Evolutionary conservation across 106 monocot genomes (phyloP).

Genomic region (Ottelia alismoides): DNA sequence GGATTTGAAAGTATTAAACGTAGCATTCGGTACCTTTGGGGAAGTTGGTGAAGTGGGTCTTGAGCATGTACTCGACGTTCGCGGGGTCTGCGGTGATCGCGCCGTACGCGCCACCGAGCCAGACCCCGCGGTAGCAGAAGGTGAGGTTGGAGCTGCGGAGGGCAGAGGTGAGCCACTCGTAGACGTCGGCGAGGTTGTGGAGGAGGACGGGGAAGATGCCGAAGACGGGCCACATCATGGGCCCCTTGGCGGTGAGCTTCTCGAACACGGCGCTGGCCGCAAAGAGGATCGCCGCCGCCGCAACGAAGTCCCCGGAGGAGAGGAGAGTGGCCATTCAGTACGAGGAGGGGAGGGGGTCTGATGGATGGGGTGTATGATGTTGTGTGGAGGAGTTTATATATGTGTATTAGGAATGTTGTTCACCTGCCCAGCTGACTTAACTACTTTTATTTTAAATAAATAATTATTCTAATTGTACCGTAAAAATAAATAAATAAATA

Average conservation of each 20-base stretch:
- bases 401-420: too few relatives aligned
- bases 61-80: conserved; percentile 80
- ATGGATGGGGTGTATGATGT: too few relatives aligned
- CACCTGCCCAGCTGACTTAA: too few relatives aligned
- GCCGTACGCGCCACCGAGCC: conserved; percentile 44
- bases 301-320: conserved; percentile 19
- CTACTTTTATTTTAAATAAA: too few relatives aligned
- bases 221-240: conserved; percentile 71
- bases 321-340: neutral
- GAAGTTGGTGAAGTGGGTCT: conserved; percentile 67
- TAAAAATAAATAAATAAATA: too few relatives aligned
- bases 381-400: too few relatives aligned
- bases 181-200: conserved; percentile 27
- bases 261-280: conserved; percentile 21
- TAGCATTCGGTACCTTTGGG: conserved; percentile 43
- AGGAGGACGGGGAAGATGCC: conserved; percentile 54
- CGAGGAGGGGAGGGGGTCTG: too few relatives aligned
- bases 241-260: conserved; percentile 18
- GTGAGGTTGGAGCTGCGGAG: conserved; percentile 36
- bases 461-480: too few relatives aligned
- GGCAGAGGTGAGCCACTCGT: conserved; percentile 60
- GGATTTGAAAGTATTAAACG: too few relatives aligned
- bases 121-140: conserved; percentile 60
- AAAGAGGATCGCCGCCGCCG: conserved; percentile 27
- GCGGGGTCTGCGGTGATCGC: conserved; percentile 44